Base-by-base conservation (phyloP, 2,329 filamentous ascomycete species). In the Aspergillus tubingensis region DNA sequence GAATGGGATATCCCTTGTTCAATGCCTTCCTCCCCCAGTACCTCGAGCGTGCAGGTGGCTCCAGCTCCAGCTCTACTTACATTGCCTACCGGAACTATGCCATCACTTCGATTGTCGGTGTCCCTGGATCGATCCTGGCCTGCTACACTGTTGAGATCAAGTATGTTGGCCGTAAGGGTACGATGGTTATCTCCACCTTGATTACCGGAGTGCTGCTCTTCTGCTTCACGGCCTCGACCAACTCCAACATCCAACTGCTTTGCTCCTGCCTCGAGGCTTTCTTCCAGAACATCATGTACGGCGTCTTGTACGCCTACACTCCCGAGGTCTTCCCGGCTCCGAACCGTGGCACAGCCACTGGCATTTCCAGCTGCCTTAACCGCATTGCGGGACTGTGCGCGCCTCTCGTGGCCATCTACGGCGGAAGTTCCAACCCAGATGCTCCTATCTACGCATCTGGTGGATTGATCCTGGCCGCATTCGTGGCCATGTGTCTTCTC, bases 1-100 rank as follows among this genome's bases (percentile, higher is more conserved):
- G 91, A 61, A 90, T 96, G 86, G 91, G 88, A 2, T 96, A 94
- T 70, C 91, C 91, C 1, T 84, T 96, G 1, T 96, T 94, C 83
- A 95, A 95, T 75, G 89, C 90, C 55, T 96, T 96, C 77, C 82
- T 96, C n/a, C 92, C 92, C 0, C 90, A 95, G 67, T 95, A 95
- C 71, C 85, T 96, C 61, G 85, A 87, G 23, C 84, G 86, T 58
- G 83, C 85, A 25, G 79, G 79, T 10, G 70, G 67, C 7, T 64
- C 70, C 13, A 77, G 77, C 52, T 64, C 67, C 5, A 76, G 75
- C 17, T 70, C 77, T 11, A 72, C 74, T 17, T 71, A 74, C 51
- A 74, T 77, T 36, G 80, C 76, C 51, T 96, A 95, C 79, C 88
- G 90, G 62, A 91, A 92, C 81, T 94, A 92, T 74, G 88, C 88